Conservation (phyloP, 768 basidiomycete species). For the Termitomyces sp. region DNA sequence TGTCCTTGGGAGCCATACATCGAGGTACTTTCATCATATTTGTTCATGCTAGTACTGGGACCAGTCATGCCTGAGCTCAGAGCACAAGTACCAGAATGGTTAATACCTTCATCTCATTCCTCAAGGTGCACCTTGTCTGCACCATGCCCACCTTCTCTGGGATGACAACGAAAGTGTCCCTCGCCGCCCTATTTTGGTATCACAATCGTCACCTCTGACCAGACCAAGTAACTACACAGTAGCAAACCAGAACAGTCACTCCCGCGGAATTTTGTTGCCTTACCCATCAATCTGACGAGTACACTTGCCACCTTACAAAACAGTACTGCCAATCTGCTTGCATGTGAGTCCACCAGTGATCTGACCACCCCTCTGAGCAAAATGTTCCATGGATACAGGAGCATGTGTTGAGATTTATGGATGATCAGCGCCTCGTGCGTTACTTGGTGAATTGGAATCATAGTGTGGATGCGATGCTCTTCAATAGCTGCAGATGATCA, state of each 20-base stretch:
- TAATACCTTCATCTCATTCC: background rate
- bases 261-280: background rate
- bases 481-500: conserved; percentile 21
- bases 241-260: background rate
- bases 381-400: conserved; percentile 27
- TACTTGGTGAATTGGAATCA: conserved; percentile 28
- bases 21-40: background rate
- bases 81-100: background rate
- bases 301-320: background rate
- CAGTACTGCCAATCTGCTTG: background rate
- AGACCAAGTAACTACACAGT: background rate
- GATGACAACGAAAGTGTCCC: background rate
- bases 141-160: background rate
- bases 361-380: conserved; percentile 8
- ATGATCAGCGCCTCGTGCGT: conserved; percentile 31
- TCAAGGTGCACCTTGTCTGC: too few relatives aligned
- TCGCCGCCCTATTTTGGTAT: background rate
- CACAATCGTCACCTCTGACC: background rate
- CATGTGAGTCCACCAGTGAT: background rate
- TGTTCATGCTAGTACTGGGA: background rate
- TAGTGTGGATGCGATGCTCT: conserved; percentile 23
- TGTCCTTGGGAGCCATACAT: background rate
- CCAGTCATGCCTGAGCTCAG: background rate
- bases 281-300: conserved; percentile 1
- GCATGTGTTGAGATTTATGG: conserved; percentile 28